Base-by-base conservation (phyloP, 2,329 filamentous ascomycete species). In the Chrysoporthe puriensis region DNA sequence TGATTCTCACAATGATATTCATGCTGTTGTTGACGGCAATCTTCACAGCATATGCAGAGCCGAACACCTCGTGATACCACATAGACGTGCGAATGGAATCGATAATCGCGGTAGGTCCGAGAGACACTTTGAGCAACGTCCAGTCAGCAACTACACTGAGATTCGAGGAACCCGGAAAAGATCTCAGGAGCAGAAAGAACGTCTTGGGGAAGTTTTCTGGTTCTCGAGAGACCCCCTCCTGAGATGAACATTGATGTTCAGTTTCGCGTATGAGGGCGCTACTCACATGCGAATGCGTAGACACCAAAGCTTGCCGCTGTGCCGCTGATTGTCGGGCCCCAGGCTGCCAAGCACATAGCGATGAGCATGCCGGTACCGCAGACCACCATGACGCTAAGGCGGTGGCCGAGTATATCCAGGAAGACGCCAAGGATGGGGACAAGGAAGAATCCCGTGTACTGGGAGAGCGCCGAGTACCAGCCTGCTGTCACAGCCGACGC, bases 21-120 rank as follows among this genome's bases (percentile, higher is more conserved):
- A 88, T 88, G 42, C 82, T 84, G 74, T 90, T 90, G 73, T 89
- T 89, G 73, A 88, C 85, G 32, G 84, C 84, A 46, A 89, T 83
- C 68, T 90, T 90, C 66, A 88, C 75, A 0, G 85, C 81, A 68
- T 89, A 89, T 0, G 84, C 88, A 0, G 85, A 84, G 0, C 87
- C 87, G 67, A 89, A 90, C 0, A 87, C 84, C 2, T 84, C 84
- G 66, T 86, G 84, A 36, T 88, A 80, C 84, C 85, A 88, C 75
- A 90, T 83, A 0, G 82, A 82, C 0, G 87, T 88, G 18, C 88
- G 84, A 36, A 89, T 86, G 32, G 84, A 80, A 72, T 90, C 87
- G 63, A 90, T 88, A 67, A 89, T 86, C 3, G 83, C 79, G 0
- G 86, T 87, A 0, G 87, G 86, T 0, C 87, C 87, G 1, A 89